Evolutionary conservation across 495 filamentous ascomycete genomes (phyloP).

Genomic region (Aspergillus ellipticus): DNA sequence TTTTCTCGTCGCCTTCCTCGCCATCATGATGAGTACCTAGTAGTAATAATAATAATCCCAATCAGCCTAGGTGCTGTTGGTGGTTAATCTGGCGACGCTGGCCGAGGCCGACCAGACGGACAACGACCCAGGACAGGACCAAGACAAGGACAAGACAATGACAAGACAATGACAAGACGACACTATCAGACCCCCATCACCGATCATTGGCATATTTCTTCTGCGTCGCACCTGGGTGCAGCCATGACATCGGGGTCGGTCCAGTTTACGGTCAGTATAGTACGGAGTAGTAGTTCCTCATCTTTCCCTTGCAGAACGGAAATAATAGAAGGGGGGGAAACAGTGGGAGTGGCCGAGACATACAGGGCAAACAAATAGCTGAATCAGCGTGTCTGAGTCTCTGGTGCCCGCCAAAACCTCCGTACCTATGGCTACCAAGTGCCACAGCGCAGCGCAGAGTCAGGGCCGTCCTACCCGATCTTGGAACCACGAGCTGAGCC

Average conservation of each 20-base stretch:
- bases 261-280: too few relatives aligned
- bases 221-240: background rate
- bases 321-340: background rate
- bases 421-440: background rate
- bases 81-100: conserved; percentile 2
- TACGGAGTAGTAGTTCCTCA: background rate
- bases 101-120: background rate
- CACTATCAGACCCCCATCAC: conserved; percentile 12
- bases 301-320: conserved; percentile 1
- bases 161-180: background rate
- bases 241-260: conserved; percentile 10
- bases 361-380: conserved; percentile 4
- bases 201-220: conserved; percentile 7
- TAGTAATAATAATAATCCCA: conserved; percentile 8
- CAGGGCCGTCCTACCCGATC: conserved; percentile 10
- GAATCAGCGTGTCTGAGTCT: background rate
- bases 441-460: background rate
- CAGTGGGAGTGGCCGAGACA: background rate
- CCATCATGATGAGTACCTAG: background rate
- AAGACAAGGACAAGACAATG: conserved; percentile 18
- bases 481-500: conserved; percentile 20
- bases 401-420: background rate
- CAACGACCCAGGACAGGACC: background rate
- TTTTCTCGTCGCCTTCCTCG: background rate
- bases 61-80: background rate